phyloP scores from a whole-genome alignment of 257 asterid genomes.

The Nicotiana otophora region DNA sequence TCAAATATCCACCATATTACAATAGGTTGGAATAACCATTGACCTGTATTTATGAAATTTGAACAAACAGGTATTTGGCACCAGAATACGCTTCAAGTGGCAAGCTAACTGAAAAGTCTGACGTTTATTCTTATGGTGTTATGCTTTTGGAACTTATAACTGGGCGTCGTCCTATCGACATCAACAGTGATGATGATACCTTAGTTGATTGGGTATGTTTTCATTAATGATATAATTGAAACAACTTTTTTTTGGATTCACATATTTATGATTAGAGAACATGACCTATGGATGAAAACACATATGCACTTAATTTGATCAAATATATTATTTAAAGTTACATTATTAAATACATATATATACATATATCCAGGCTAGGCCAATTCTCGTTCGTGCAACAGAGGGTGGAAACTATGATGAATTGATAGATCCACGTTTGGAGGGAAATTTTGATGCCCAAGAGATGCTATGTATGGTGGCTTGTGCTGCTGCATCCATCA shows the following conservation, averaged over 20 bases:
- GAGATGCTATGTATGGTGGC: slow-evolving; percentile 77
- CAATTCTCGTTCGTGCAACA: slow-evolving; percentile 38
- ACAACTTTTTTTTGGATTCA: not conserved
- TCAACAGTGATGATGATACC: slow-evolving; percentile 56
- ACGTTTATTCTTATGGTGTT: slow-evolving; percentile 78
- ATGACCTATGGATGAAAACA: not conserved
- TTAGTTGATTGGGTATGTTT: slow-evolving; percentile 76
- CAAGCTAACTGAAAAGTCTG: slow-evolving; percentile 84
- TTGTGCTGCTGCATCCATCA: slow-evolving; percentile 60
- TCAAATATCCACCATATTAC: not conserved
- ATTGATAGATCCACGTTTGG: slow-evolving; percentile 66
- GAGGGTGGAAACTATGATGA: slow-evolving; percentile 64
- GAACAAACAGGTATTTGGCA: slow-evolving; percentile 54
- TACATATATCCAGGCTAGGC: slow-evolving; percentile 50
- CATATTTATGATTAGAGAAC: too few species aligned
- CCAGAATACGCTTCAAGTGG: slow-evolving; percentile 95
- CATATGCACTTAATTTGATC: too few species aligned
- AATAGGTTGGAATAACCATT: not conserved
- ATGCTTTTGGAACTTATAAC: slow-evolving; percentile 81
- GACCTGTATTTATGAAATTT: not conserved
- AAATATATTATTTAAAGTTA: too few species aligned
- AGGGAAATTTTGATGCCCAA: slow-evolving; percentile 46
- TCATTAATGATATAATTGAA: not conserved
- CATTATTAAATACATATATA: too few species aligned
- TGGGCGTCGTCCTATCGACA: slow-evolving; percentile 62